A percentile compares a stretch with the other conserved stretches of the same genome.
These are phyloP conservation scores for Harringtonia lauricola DNA, from an alignment of 2,329 filamentous ascomycete genomes.

Conservation along the genomic window DNA sequence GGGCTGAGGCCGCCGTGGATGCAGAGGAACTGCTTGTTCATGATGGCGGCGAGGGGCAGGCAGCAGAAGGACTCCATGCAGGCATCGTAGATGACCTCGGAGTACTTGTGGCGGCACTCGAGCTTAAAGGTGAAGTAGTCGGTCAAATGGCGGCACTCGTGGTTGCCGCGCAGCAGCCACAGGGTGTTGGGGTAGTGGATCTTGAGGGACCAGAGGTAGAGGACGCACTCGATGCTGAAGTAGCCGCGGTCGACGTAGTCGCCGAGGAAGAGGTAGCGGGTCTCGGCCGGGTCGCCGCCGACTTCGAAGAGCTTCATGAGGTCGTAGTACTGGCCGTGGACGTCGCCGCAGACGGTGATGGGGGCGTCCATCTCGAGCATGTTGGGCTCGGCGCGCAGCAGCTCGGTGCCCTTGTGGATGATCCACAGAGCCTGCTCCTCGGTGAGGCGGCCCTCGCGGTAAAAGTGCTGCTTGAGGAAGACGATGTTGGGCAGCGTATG, in stretches of 20 bases:
- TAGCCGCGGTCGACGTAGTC: constrained; percentile 98
- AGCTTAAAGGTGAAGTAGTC: constrained; percentile 99
- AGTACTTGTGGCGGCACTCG: constrained; percentile 99
- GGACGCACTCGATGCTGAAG: constrained; percentile 97
- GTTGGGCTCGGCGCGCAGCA: constrained; percentile 85
- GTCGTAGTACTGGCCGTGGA: constrained; percentile 98
- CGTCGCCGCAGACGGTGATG: constrained; percentile 96
- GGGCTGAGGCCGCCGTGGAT: constrained; percentile 95
- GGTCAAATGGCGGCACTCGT: constrained; percentile 96
- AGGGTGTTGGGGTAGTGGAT: constrained; percentile 98
- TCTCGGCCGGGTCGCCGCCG: constrained; percentile 91
- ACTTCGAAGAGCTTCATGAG: constrained; percentile 99
- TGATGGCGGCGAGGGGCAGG: constrained; percentile 85
- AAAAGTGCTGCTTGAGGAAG: constrained; percentile 97
- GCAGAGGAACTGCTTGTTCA: constrained; percentile 99
- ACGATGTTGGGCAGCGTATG: constrained; percentile 81
- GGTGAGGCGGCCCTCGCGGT: constrained; percentile 90
- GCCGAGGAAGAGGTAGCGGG: constrained; percentile 89
- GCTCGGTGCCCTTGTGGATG: constrained; percentile 73
- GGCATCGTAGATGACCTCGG: constrained; percentile 87
- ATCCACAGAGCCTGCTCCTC: constrained; percentile 98
- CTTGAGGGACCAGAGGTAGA: constrained; percentile 96
- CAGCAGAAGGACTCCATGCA: constrained; percentile 98
- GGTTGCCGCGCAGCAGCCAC: constrained; percentile 94
- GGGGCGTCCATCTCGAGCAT: constrained; percentile 98